phyloP scores from a whole-genome alignment of 345 rosid species.

The Combretum micranthum region DNA sequence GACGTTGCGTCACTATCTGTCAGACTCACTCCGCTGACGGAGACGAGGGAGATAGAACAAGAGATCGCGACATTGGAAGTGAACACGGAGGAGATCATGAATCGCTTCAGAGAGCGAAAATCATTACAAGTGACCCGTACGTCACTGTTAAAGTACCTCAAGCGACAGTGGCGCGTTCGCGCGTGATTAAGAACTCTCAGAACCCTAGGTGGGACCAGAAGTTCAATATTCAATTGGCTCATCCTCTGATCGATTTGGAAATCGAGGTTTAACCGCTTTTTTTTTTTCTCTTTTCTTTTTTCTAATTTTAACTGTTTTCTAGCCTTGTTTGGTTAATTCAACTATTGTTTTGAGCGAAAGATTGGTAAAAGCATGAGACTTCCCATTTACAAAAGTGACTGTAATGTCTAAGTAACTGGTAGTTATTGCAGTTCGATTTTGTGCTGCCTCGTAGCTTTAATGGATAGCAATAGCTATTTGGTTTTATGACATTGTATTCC shows the following conservation, averaged over 20 bases:
- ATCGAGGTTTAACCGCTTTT: too few species aligned
- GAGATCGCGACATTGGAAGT: background rate
- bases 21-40: slow-evolving; percentile 15
- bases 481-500: too few species aligned
- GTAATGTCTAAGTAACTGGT: too few species aligned
- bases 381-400: too few species aligned
- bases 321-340: too few species aligned
- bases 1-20: slow-evolving; percentile 40
- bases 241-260: slow-evolving; percentile 54
- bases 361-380: too few species aligned
- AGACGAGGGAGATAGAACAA: background rate
- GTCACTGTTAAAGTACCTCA: slow-evolving; percentile 85
- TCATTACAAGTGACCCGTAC: slow-evolving; percentile 80
- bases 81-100: slow-evolving; percentile 9
- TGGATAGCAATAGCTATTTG: too few species aligned
- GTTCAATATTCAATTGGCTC: slow-evolving; percentile 63
- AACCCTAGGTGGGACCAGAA: slow-evolving; percentile 70
- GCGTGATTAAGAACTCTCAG: slow-evolving; percentile 58
- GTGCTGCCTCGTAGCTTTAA: too few species aligned
- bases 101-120: slow-evolving; percentile 25
- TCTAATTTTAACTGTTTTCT: too few species aligned
- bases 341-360: too few species aligned
- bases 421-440: too few species aligned
- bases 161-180: slow-evolving; percentile 75
- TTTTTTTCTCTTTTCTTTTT: too few species aligned